A percentile compares a stretch with the other conserved stretches of the same genome.
Conservation (phyloP, 768 basidiomycete species). For the Exidia glandulosa region DNA sequence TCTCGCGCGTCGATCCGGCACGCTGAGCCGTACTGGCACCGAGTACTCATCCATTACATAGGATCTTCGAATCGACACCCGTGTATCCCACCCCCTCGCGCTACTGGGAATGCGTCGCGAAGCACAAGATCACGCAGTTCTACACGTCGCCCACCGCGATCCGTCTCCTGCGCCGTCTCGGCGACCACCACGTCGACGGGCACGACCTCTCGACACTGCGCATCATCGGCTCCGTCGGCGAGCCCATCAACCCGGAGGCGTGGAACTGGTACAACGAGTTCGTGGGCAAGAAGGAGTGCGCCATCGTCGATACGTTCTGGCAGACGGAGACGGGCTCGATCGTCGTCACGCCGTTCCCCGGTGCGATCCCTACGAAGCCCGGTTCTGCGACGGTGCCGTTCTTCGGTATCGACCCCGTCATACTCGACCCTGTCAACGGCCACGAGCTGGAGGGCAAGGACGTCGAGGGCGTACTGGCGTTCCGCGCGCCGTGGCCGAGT, state of each 20-base stretch:
- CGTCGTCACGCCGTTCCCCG: conserved; percentile 90
- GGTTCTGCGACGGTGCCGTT: conserved; percentile 96
- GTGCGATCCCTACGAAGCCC: conserved; percentile 91
- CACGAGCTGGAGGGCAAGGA: conserved; percentile 64
- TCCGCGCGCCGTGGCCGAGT: conserved; percentile 88
- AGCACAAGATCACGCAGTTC: conserved; percentile 90
- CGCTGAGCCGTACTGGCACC: not conserved
- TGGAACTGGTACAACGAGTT: conserved; percentile 99
- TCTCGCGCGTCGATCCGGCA: not conserved
- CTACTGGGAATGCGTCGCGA: conserved; percentile 94
- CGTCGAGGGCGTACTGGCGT: conserved; percentile 83
- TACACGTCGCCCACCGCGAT: conserved; percentile 95
- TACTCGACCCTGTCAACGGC: conserved; percentile 79
- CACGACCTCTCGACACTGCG: conserved; percentile 76
- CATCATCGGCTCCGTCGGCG: conserved; percentile 87
- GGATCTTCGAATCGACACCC: conserved; percentile 91
- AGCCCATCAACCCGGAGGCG: conserved; percentile 98
- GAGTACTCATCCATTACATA: conserved; percentile 13
- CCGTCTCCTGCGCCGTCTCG: conserved; percentile 76
- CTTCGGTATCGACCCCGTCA: conserved; percentile 85
- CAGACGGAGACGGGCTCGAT: conserved; percentile 98
- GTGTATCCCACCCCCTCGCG: conserved; percentile 92
- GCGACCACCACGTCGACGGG: conserved; percentile 72
- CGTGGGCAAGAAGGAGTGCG: conserved; percentile 79
- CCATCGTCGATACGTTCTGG: conserved; percentile 92